Conservation (phyloP, 2,329 filamentous ascomycete species). For the Xylariomycetidae sp. region DNA sequence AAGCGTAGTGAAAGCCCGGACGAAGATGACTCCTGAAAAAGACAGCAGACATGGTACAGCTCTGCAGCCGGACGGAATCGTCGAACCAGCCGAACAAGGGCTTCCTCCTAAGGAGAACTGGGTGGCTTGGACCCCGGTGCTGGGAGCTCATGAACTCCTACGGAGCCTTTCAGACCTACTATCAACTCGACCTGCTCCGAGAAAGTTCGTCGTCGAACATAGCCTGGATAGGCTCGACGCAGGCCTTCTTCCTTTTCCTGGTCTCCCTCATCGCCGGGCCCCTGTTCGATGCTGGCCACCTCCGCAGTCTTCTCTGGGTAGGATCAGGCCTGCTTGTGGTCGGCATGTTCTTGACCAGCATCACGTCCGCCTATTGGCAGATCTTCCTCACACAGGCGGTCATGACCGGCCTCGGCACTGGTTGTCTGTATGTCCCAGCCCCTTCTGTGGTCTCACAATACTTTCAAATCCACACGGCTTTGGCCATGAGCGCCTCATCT, state of each 20-base stretch:
- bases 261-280: slow-evolving; percentile 13
- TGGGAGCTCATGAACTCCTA: slow-evolving; percentile 18
- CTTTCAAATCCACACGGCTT: slow-evolving; percentile 9
- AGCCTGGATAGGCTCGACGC: slow-evolving; percentile 18
- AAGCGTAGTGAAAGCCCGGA: no score
- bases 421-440: slow-evolving; percentile 13
- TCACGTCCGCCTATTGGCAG: slow-evolving; percentile 11
- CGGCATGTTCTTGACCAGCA: slow-evolving; percentile 10
- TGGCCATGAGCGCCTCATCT: slow-evolving; percentile 14
- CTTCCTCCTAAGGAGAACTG: no score
- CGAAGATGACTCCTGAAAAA: no score
- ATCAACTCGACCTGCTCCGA: slow-evolving; percentile 8
- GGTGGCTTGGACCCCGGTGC: no score
- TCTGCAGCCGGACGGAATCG: no score
- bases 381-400: slow-evolving; percentile 13
- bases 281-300: slow-evolving; percentile 15
- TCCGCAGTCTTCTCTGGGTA: slow-evolving; percentile 9
- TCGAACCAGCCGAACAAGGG: no score
- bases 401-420: slow-evolving; percentile 12
- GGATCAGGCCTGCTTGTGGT: slow-evolving; percentile 10
- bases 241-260: slow-evolving; percentile 15
- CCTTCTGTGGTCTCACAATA: slow-evolving; percentile 14
- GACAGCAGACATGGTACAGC: no score
- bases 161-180: slow-evolving; percentile 20
- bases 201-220: slow-evolving; percentile 12